phyloP scores from a whole-genome alignment of 2,329 filamentous ascomycete genomes.

The Teratosphaeria nubilosa region DNA sequence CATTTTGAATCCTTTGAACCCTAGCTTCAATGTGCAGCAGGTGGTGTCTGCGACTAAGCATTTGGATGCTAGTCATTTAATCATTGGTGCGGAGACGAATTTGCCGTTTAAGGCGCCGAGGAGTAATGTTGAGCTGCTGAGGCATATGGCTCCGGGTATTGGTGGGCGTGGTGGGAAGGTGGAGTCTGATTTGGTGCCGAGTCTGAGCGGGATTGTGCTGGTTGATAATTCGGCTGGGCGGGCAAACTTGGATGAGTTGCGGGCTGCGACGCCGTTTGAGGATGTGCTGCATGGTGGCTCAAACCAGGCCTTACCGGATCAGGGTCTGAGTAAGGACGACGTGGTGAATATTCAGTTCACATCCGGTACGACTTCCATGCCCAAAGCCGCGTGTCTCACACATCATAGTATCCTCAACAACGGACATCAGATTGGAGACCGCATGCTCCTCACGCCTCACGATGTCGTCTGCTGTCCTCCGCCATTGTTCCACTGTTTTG shows the following conservation, averaged over 20 bases:
- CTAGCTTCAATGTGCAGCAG: constrained; percentile 72
- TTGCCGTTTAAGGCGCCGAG: constrained; percentile 55
- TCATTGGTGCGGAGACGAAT: constrained; percentile 83
- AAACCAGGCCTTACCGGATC: constrained; percentile 34
- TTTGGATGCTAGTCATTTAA: constrained; percentile 59
- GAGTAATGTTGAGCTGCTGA: constrained; percentile 49
- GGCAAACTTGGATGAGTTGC: constrained; percentile 35
- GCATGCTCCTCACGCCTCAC: constrained; percentile 66
- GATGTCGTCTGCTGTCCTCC: constrained; percentile 62
- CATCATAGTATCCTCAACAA: constrained; percentile 90
- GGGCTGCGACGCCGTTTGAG: constrained; percentile 36
- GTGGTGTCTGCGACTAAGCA: constrained; percentile 69
- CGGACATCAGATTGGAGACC: constrained; percentile 68
- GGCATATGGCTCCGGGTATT: constrained; percentile 28
- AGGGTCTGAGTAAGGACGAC: constrained; percentile 51
- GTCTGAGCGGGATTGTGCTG: constrained; percentile 60
- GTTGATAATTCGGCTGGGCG: constrained; percentile 64
- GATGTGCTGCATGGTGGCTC: constrained; percentile 29
- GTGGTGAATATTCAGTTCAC: constrained; percentile 96
- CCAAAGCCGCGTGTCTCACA: constrained; percentile 78
- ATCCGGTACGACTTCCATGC: constrained; percentile 80
- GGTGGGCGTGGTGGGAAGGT: constrained; percentile 24
- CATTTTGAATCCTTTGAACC: constrained; percentile 83
- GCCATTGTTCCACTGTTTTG: constrained; percentile 64
- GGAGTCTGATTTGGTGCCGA: constrained; percentile 53